Percentiles rank a stretch among this genome's conserved stretches.
These are phyloP conservation scores for Mycena capillaripes DNA, from an alignment of 768 basidiomycete species.

Conservation along the genomic window DNA sequence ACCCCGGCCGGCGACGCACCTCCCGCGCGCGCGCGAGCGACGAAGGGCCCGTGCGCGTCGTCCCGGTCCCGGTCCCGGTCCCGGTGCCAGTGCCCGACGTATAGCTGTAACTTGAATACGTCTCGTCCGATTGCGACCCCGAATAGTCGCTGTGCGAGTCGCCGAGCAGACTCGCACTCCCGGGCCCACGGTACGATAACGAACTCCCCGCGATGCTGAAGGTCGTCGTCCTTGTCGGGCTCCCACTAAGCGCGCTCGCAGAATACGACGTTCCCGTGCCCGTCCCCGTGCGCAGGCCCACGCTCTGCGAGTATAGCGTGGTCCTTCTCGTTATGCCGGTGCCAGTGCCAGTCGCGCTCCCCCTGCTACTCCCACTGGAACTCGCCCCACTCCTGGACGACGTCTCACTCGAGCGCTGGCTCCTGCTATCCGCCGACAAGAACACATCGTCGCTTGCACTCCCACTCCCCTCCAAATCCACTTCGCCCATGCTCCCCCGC, in stretches of 20 bases:
- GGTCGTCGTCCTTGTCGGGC: slow-evolving; percentile 55
- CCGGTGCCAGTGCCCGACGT: slow-evolving; percentile 7
- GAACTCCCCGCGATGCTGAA: slow-evolving; percentile 19
- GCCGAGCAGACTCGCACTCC: slow-evolving; percentile 33
- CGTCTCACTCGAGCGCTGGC: neutral
- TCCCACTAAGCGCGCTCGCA: slow-evolving; percentile 48
- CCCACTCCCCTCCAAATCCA: slow-evolving; percentile 60
- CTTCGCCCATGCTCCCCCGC: slow-evolving; percentile 83
- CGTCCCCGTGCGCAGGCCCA: slow-evolving; percentile 34
- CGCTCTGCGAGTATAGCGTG: slow-evolving; percentile 33
- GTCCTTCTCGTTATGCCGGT: slow-evolving; percentile 11
- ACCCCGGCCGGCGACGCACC: slow-evolving; percentile 47
- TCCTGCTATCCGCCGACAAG: slow-evolving; percentile 27
- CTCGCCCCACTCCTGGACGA: neutral
- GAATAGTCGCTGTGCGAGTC: slow-evolving; percentile 35
- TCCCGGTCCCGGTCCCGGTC: neutral
- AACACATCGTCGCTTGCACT: slow-evolving; percentile 29
- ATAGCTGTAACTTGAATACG: slow-evolving; percentile 33
- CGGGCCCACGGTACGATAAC: slow-evolving; percentile 31
- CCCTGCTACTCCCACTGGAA: neutral
- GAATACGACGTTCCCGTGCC: too few species aligned
- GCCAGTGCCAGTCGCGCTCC: neutral
- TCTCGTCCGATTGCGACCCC: slow-evolving; percentile 51
- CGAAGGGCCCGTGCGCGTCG: slow-evolving; percentile 17
- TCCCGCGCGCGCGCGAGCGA: slow-evolving; percentile 29